phyloP scores from a whole-genome alignment of 75 land plant genomes.

The Chamaecyparis obtusa region DNA sequence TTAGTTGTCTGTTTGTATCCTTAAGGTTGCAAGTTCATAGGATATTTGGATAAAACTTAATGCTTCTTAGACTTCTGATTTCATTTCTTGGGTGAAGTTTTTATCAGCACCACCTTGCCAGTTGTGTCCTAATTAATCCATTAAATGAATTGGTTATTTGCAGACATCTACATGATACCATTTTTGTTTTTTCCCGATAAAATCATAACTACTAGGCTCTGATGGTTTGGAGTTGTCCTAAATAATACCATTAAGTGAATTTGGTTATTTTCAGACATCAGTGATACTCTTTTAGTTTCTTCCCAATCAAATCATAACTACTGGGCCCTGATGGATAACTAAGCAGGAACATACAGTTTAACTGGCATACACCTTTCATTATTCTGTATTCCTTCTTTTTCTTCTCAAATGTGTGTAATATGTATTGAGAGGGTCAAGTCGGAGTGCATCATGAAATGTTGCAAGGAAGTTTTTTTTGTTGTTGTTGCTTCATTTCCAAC shows the following conservation, averaged over 20 bases:
- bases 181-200: neutral
- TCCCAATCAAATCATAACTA: neutral
- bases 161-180: neutral
- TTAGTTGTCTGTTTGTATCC: neutral
- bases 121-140: neutral
- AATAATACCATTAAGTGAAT: neutral
- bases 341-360: neutral
- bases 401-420: neutral
- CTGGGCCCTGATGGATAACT: neutral
- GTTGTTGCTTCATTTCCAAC: neutral
- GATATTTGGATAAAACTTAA: neutral
- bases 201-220: neutral
- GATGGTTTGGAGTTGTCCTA: neutral
- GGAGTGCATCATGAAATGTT: neutral
- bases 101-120: neutral
- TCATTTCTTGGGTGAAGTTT: neutral
- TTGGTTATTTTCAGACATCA: too few species aligned
- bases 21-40: neutral
- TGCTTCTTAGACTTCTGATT: neutral
- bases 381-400: neutral
- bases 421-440: neutral
- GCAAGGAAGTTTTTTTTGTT: neutral
- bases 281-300: neutral
- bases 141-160: too few species aligned
- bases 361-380: neutral